Base-by-base conservation (phyloP, 1,284 basidiomycete species). In the Malassezia psittaci region DNA sequence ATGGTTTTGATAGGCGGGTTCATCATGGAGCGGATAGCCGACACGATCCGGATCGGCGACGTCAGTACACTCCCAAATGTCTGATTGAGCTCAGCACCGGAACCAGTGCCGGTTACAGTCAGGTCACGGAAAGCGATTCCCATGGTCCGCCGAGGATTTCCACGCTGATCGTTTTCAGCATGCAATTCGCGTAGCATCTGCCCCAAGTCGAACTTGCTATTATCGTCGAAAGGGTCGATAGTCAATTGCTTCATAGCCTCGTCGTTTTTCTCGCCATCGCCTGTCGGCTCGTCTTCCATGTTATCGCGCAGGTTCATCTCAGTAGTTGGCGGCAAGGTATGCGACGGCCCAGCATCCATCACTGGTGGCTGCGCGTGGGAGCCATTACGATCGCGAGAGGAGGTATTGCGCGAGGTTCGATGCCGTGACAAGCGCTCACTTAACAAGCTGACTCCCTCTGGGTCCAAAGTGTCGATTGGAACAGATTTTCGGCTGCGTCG, bases 171-270 rank as follows among this genome's bases (percentile, higher is more conserved):
- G 6, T 60, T 61, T 39, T 67, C 65, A 11, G 59, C 51, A 33
- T 75, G 57, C 38, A 68, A 41, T 24, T 69, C 62, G 15, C 59
- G 61, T 7, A 77, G 61, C 58, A 74, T 71, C n/a, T 52, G 49
- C 42, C 71, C 68, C 29, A 76, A 68, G 48, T 76, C 74, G 36
- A 77, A 77, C 16, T 68, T 65, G 42, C 68, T 74, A 10, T 62
- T 49, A 48, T 65, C 62, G 54, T 71, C 66, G 29, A 70, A 67
- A 6, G 68, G 66, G 48, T 69, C 64, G 5, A 12, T 13, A 1
- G 52, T 54, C 3, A 47, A 38, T 8, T 19, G 11, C 18, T 24
- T 12, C 16, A 21, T 16, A 6, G 39, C 44, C 3, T 32, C 13
- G 3, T 52, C 50, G 37, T 8, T 39, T 36, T 40, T 34, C 33